These are phyloP conservation scores for Metschnikowia peoriensis DNA, from an alignment of 805 yeast genomes.

Conservation along the genomic window DNA sequence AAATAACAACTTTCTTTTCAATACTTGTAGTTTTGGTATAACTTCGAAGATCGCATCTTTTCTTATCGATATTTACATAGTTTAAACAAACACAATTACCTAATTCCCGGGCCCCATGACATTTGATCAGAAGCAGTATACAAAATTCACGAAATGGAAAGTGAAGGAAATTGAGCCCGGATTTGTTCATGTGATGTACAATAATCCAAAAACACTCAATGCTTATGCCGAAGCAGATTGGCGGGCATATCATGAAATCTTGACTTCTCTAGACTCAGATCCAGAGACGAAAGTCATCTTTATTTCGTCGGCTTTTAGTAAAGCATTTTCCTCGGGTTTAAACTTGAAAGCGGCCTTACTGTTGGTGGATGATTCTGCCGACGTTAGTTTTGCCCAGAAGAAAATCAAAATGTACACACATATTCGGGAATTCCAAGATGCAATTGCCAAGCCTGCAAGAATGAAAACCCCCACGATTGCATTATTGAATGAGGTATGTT, in stretches of 20 bases:
- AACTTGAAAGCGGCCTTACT: conserved; percentile 43
- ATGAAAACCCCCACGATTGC: conserved; percentile 63
- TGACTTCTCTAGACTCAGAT: conserved; percentile 44
- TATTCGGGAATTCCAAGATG: conserved; percentile 57
- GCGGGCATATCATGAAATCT: conserved; percentile 52
- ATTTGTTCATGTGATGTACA: conserved; percentile 57
- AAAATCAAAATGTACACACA: conserved; percentile 32
- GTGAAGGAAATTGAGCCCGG: conserved; percentile 44
- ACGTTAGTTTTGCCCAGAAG: conserved; percentile 17
- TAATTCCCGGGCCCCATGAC: too few species aligned
- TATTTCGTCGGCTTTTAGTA: conserved; percentile 55
- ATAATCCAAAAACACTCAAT: conserved; percentile 59
- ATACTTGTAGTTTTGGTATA: too few species aligned
- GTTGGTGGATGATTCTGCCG: conserved; percentile 8
- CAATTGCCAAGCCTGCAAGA: conserved; percentile 47
- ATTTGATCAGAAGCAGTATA: conserved; percentile 3
- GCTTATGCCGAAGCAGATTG: conserved; percentile 57
- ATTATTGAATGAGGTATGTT: conserved; percentile 60
- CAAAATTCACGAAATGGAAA: conserved; percentile 22
- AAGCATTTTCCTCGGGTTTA: conserved; percentile 63
- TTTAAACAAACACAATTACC: not conserved
- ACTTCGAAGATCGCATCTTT: too few species aligned
- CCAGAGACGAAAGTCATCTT: conserved; percentile 49
- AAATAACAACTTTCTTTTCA: too few species aligned
- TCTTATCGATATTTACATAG: not conserved